These are phyloP conservation scores for Coprinellus micaceus DNA, from an alignment of 768 basidiomycete genomes.

Conservation along the genomic window DNA sequence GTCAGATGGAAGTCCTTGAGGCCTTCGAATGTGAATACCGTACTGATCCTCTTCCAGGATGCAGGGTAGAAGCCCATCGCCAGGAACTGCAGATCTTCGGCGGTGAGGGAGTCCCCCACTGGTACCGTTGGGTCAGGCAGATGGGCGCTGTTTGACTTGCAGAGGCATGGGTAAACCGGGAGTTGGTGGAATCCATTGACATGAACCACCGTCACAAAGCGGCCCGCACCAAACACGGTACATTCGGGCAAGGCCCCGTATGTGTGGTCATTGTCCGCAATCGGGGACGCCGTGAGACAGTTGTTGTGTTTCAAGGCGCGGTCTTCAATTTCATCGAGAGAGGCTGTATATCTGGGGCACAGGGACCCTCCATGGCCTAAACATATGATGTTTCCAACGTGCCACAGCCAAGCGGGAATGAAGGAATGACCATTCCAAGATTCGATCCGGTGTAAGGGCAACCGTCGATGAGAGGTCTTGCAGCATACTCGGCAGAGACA, in stretches of 20 bases:
- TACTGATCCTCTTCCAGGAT: background rate
- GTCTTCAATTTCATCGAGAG: background rate
- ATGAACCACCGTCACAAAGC: constrained; percentile 8
- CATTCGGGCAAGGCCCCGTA: background rate
- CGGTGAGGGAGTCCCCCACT: fast-evolving
- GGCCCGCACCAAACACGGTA: background rate
- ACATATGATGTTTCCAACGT: constrained; percentile 18
- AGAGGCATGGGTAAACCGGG: constrained; percentile 10
- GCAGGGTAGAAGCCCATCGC: constrained; percentile 9
- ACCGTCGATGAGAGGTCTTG: background rate
- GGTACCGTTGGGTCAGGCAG: too few relatives aligned
- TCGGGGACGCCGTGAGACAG: background rate
- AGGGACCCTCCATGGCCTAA: constrained; percentile 18
- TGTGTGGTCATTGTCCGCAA: background rate
- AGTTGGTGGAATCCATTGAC: constrained; percentile 15
- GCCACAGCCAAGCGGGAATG: constrained; percentile 10
- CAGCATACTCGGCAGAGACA: background rate
- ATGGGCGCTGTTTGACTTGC: too few relatives aligned
- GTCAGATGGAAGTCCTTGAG: background rate
- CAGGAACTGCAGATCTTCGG: constrained; percentile 5
- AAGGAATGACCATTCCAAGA: constrained; percentile 20
- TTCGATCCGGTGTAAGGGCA: constrained; percentile 19
- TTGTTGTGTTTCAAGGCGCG: background rate
- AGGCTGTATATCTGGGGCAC: constrained; percentile 9
- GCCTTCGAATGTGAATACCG: background rate